Percentiles rank a stretch among this genome's conserved stretches.
Conservation (phyloP, 2,329 filamentous ascomycete species). For the Fusarium solani-melongenae region DNA sequence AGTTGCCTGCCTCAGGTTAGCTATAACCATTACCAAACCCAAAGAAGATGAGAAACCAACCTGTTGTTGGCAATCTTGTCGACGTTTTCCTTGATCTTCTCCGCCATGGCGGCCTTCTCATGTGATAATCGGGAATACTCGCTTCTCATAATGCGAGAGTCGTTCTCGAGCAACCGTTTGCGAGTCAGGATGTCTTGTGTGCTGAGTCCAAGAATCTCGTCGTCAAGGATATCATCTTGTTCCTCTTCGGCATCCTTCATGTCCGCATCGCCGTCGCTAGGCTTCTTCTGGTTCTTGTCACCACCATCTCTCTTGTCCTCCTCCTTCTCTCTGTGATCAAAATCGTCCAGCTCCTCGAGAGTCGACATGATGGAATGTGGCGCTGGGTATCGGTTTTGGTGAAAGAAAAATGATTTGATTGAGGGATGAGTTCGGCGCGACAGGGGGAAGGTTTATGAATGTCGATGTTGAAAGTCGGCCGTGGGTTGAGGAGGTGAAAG, state of each 20-base stretch:
- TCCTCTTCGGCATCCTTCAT: constrained; percentile 86
- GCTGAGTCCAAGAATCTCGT: constrained; percentile 91
- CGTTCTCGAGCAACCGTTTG: constrained; percentile 93
- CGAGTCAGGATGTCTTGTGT: constrained; percentile 95
- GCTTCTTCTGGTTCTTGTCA: constrained; percentile 53
- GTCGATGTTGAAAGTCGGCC: constrained; percentile 2
- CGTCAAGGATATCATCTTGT: constrained; percentile 86
- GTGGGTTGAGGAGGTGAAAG: constrained; percentile 22
- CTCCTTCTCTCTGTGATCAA: constrained; percentile 83
- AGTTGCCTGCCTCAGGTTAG: constrained; percentile 75
- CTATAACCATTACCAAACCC: not conserved
- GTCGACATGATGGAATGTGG: constrained; percentile 75
- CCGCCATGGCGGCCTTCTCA: constrained; percentile 94
- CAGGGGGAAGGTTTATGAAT: not conserved
- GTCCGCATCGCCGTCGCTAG: constrained; percentile 80
- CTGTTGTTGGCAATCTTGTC: constrained; percentile 99
- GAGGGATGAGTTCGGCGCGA: not conserved
- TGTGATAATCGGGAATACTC: constrained; percentile 94
- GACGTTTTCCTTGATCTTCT: constrained; percentile 99
- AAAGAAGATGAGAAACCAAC: constrained; percentile 60
- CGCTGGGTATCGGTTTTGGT: not conserved
- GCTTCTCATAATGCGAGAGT: constrained; percentile 98
- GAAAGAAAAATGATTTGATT: not conserved
- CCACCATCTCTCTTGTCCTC: constrained; percentile 64
- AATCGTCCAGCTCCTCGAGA: constrained; percentile 90